Percentiles rank a stretch among this genome's conserved stretches.
Evolutionary conservation across 2,329 filamentous ascomycete genomes (phyloP).

Genomic region (Aspergillus caelatus): DNA sequence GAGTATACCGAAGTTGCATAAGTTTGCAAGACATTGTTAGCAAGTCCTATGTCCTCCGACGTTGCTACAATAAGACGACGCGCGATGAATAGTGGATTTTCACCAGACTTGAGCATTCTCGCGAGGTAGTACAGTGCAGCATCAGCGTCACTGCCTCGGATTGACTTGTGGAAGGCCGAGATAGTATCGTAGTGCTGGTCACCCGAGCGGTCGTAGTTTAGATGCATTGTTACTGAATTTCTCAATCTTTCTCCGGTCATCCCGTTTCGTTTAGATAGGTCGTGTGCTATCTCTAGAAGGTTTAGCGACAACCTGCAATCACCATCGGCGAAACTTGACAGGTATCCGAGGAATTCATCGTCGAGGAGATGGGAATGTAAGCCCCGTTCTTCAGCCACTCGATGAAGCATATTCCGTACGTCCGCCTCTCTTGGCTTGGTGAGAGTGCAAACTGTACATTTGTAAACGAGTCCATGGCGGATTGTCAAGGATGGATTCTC

Average conservation of each 20-base stretch:
- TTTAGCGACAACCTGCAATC: constrained; percentile 93
- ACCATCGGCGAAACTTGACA: constrained; percentile 85
- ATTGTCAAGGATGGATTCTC: constrained; percentile 95
- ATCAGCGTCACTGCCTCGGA: constrained; percentile 83
- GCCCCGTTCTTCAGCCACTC: constrained; percentile 67
- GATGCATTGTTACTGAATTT: constrained; percentile 78
- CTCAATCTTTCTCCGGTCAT: constrained; percentile 80
- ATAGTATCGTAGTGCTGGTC: constrained; percentile 98
- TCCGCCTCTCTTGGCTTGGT: constrained; percentile 70
- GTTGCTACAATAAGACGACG: constrained; percentile 92
- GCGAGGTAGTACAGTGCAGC: constrained; percentile 92
- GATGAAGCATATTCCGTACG: constrained; percentile 70
- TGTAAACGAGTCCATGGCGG: constrained; percentile 80
- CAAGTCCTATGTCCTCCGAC: constrained; percentile 88
- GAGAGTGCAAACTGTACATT: constrained; percentile 84
- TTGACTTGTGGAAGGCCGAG: constrained; percentile 93
- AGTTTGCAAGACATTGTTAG: constrained; percentile 79
- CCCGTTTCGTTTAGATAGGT: constrained; percentile 65
- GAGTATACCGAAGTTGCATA: constrained; percentile 84
- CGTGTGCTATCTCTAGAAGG: constrained; percentile 84
- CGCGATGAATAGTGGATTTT: constrained; percentile 90
- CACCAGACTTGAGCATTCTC: constrained; percentile 92
- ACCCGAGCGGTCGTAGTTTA: constrained; percentile 91
- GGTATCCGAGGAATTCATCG: constrained; percentile 74
- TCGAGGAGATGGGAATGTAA: constrained; percentile 56